Conservation (phyloP, 495 filamentous ascomycete genomes). For the Annulohypoxylon maeteangense region DNA sequence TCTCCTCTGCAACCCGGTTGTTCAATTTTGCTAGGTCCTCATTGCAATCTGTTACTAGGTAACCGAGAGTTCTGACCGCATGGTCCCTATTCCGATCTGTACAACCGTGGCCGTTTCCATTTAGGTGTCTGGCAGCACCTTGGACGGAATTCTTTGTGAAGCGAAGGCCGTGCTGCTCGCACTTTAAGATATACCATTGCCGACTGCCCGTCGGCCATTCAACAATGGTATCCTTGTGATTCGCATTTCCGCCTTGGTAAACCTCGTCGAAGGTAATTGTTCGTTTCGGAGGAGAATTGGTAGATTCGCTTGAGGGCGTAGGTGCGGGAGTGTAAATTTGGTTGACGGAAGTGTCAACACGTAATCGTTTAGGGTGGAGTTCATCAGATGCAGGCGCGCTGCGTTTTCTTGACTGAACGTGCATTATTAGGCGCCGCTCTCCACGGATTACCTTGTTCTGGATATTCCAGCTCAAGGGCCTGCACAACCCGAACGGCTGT, state of each 20-base stretch:
- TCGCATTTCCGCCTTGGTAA: slow-evolving; percentile 49
- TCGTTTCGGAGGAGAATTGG: neutral
- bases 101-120: slow-evolving; percentile 48
- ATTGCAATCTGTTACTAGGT: slow-evolving; percentile 50
- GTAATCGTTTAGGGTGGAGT: slow-evolving; percentile 14
- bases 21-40: slow-evolving; percentile 43
- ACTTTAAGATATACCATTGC: slow-evolving; percentile 56
- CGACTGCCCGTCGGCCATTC: slow-evolving; percentile 47
- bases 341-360: slow-evolving; percentile 19
- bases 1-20: slow-evolving; percentile 47
- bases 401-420: slow-evolving; percentile 32
- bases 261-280: slow-evolving; percentile 56
- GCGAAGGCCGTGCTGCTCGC: slow-evolving; percentile 55
- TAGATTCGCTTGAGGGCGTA: neutral
- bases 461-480: slow-evolving; percentile 27
- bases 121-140: slow-evolving; percentile 58
- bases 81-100: slow-evolving; percentile 46
- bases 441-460: slow-evolving; percentile 13
- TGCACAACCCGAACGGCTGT: neutral
- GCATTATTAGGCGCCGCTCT: slow-evolving; percentile 33
- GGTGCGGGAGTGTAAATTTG: slow-evolving; percentile 12
- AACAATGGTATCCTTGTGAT: slow-evolving; percentile 55
- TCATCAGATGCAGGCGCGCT: slow-evolving; percentile 1
- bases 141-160: slow-evolving; percentile 53
- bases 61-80: slow-evolving; percentile 52